Conservation (phyloP, 306 rosid species). For the Hippophae tibetana region DNA sequence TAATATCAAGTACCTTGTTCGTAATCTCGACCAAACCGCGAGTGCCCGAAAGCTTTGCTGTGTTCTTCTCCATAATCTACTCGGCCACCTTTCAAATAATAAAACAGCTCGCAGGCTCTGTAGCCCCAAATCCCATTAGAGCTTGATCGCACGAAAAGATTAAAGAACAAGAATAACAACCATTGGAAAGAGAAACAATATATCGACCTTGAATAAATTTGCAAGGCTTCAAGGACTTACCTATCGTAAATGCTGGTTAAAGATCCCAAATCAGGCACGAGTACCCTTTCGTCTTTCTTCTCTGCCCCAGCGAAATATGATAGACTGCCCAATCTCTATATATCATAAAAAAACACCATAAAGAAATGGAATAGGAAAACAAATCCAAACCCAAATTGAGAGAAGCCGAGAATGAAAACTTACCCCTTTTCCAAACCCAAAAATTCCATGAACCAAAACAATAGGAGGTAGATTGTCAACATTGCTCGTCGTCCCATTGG, state of each 20-base stretch:
- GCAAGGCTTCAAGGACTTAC: conserved; percentile 17
- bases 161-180: neutral
- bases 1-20: conserved; percentile 46
- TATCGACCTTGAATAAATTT: neutral
- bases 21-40: conserved; percentile 67
- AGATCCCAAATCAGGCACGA: conserved; percentile 97
- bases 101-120: conserved; percentile 95
- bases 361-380: neutral
- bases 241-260: conserved; percentile 82
- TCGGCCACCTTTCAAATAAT: conserved; percentile 89
- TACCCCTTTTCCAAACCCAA: conserved; percentile 98
- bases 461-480: conserved; percentile 58
- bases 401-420: neutral
- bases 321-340: conserved; percentile 69
- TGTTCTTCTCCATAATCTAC: conserved; percentile 94
- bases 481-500: conserved; percentile 1
- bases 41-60: conserved; percentile 79
- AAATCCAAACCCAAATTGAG: neutral
- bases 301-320: conserved; percentile 97
- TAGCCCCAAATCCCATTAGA: conserved; percentile 10
- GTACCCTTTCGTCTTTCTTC: conserved; percentile 91
- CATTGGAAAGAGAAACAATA: neutral
- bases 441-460: conserved; percentile 88
- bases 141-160: neutral
- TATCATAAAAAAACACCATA: neutral